Conservation (phyloP, 2,329 filamentous ascomycete genomes). For the Colletotrichum agaves region DNA sequence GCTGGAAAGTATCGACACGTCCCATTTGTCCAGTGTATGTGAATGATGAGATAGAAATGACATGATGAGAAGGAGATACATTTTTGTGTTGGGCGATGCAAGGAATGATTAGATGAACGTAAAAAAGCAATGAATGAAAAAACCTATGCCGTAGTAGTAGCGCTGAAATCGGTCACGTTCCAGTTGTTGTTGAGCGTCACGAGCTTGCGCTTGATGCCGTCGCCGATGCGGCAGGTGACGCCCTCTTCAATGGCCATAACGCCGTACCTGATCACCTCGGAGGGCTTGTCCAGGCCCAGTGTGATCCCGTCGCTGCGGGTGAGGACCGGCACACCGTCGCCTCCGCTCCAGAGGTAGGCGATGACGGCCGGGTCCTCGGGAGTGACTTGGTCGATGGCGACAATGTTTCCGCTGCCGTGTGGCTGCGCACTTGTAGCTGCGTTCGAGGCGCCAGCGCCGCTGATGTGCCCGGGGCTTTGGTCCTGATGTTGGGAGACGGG, state of each 20-base stretch:
- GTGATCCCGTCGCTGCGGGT: constrained; percentile 47
- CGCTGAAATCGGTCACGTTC: constrained; percentile 45
- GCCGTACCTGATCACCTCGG: constrained; percentile 53
- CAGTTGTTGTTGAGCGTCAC: constrained; percentile 51
- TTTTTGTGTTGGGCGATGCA: constrained; percentile 14
- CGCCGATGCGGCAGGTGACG: constrained; percentile 54
- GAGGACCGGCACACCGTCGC: constrained; percentile 48
- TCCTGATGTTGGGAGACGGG: constrained; percentile 23
- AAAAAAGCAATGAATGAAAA: background rate
- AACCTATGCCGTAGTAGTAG: constrained; percentile 14
- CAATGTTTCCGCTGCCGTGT: constrained; percentile 27
- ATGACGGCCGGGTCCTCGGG: constrained; percentile 52
- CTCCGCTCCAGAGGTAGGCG: constrained; percentile 52
- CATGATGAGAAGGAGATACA: constrained; percentile 25
- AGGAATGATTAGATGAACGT: constrained; percentile 4
- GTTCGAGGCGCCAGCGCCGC: constrained; percentile 23
- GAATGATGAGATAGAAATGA: constrained; percentile 10
- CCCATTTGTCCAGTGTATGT: constrained; percentile 18
- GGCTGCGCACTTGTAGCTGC: background rate
- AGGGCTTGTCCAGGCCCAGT: constrained; percentile 51
- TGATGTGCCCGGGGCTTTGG: constrained; percentile 25
- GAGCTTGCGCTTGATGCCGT: constrained; percentile 57
- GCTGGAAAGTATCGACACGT: background rate
- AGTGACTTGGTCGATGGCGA: constrained; percentile 53
- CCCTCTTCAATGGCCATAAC: constrained; percentile 53